Conservation (phyloP, 78 protist species). For the Guillardia theta region DNA sequence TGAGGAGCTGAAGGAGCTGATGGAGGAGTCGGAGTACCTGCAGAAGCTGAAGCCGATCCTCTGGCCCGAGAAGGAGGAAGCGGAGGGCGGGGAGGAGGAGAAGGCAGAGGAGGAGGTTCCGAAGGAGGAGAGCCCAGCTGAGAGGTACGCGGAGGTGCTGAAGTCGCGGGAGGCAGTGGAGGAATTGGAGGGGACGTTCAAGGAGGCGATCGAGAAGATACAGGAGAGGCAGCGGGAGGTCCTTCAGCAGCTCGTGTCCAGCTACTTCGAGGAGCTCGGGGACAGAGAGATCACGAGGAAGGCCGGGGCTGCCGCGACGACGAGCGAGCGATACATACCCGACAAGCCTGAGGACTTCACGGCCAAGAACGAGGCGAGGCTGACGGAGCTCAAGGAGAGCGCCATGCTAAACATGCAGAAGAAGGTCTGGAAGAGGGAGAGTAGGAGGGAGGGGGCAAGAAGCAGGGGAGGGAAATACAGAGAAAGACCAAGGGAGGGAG, state of each 20-base stretch:
- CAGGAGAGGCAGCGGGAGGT: conserved; percentile 17
- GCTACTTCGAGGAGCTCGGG: conserved; percentile 15
- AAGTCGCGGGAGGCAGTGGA: background rate
- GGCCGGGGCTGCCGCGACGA: background rate
- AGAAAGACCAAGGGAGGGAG: no score
- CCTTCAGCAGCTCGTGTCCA: background rate
- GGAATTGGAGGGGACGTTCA: background rate
- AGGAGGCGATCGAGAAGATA: background rate
- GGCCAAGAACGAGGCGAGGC: background rate
- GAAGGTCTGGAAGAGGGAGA: no score
- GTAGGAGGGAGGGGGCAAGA: no score
- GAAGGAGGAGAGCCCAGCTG: background rate
- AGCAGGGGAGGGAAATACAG: no score
- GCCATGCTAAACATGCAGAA: background rate
- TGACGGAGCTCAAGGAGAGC: background rate
- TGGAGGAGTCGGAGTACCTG: background rate
- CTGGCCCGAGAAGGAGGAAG: background rate
- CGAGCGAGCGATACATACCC: conserved; percentile 22
- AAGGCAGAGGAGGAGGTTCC: background rate
- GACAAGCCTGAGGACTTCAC: background rate
- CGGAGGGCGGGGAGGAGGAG: background rate
- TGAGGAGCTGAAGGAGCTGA: background rate
- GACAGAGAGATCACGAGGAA: conserved; percentile 1
- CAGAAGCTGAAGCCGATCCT: background rate
- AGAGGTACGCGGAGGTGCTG: background rate